Evolutionary conservation across 345 rosid genomes (phyloP).

Genomic region (Citrus glauca): DNA sequence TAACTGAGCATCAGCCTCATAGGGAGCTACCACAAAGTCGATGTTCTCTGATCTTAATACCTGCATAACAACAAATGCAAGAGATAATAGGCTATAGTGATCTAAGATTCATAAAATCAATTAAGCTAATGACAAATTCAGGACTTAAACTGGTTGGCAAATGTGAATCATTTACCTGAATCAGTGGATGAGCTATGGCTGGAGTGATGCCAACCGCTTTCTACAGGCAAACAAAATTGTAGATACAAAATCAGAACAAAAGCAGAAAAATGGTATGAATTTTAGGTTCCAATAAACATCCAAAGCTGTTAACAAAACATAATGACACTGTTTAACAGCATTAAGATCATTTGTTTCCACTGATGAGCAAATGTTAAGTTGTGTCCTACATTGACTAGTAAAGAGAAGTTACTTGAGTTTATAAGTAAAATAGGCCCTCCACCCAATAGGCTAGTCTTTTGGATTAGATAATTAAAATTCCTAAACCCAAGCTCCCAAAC

Average conservation of each 20-base stretch:
- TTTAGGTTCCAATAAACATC: background rate
- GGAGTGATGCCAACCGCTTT: conserved; percentile 81
- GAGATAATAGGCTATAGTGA: background rate
- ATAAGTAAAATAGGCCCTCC: too few relatives aligned
- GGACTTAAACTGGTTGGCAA: background rate
- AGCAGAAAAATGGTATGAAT: background rate
- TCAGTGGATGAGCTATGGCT: conserved; percentile 67
- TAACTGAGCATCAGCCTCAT: conserved; percentile 96
- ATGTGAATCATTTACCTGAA: conserved; percentile 46
- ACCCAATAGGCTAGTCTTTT: too few relatives aligned
- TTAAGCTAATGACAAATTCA: background rate
- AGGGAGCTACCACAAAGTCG: conserved; percentile 91
- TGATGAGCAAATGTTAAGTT: too few relatives aligned
- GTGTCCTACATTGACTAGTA: too few relatives aligned
- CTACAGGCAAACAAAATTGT: conserved; percentile 33
- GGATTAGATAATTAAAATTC: too few relatives aligned
- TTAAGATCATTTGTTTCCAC: too few relatives aligned
- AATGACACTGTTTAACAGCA: background rate
- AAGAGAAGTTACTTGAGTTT: too few relatives aligned
- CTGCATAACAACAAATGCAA: conserved; percentile 35
- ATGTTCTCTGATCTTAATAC: conserved; percentile 64
- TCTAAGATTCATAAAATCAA: background rate
- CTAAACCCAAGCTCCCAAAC: too few relatives aligned
- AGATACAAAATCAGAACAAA: background rate
- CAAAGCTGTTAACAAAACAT: background rate